These are phyloP conservation scores for Salvia miltiorrhiza DNA, from an alignment of 257 asterid species.

Conservation along the genomic window DNA sequence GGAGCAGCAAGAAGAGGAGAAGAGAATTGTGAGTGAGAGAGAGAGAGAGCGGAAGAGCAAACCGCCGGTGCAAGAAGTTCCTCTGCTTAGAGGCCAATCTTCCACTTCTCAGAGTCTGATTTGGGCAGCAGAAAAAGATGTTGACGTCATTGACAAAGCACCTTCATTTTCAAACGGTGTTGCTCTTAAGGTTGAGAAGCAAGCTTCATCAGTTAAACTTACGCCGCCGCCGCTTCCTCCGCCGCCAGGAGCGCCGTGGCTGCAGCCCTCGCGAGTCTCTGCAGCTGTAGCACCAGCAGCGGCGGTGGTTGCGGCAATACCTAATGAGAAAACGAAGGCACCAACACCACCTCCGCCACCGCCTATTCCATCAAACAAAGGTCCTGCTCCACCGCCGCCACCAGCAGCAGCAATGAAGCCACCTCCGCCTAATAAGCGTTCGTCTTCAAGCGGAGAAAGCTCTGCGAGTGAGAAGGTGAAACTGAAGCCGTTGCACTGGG, in stretches of 20 bases:
- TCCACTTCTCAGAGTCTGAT: constrained; percentile 64
- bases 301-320: constrained; percentile 14
- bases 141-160: constrained; percentile 8
- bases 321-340: constrained; percentile 16
- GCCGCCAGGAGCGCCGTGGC: constrained; percentile 22
- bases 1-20: constrained; percentile 50
- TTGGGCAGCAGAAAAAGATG: constrained; percentile 45
- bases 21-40: constrained; percentile 34
- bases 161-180: constrained; percentile 12
- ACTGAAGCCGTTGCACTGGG: constrained; percentile 90
- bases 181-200: constrained; percentile 34
- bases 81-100: constrained; percentile 67
- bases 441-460: constrained; percentile 33
- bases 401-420: constrained; percentile 34
- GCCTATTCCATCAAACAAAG: constrained; percentile 20
- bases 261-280: neutral
- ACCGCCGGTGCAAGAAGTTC: constrained; percentile 53
- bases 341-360: constrained; percentile 45
- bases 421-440: constrained; percentile 32
- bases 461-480: constrained; percentile 49
- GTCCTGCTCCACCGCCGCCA: constrained; percentile 46
- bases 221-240: constrained; percentile 32
- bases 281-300: neutral
- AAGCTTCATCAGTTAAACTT: constrained; percentile 19
- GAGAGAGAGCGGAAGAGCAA: constrained; percentile 18